Base-by-base conservation (phyloP, 768 basidiomycete genomes). In the Hirschioporus abietinus region DNA sequence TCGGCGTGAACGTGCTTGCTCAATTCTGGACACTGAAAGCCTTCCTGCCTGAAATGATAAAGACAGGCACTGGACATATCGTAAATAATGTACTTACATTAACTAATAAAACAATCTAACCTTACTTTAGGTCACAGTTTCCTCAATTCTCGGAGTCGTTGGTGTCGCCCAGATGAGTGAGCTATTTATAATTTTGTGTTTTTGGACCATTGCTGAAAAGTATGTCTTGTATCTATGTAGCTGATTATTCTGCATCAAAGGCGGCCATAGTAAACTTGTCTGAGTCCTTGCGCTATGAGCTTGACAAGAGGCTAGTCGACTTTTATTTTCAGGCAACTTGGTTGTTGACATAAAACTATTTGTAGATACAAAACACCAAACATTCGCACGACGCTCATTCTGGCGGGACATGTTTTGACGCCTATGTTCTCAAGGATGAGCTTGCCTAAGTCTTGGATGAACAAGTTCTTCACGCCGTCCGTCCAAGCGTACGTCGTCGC, bases 1-100 rank as follows among this genome's bases (percentile, higher is more conserved):
- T 97, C 71, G 87, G 87, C 17, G 90, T 94, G 64, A 99, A 99
- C 74, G 88, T 89, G 4, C 76, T 97, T 0, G 84, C 92, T 20
- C 93, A 97, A 74, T 99, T 93, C 76, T 97, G 93, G 91, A 91
- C 87, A 3, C 76, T 97, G 68, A 95, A 96, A 72, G 91, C 92
- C 0, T 99, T 99, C 83, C 81, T 99, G 26, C 97, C 97, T 7
- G 82, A 83, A 30, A 90, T 99, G 87, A 81, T 99, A 64, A 85
- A 84, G 72, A 79, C 79, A 42, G 91, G 91, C 63, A 77, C 78
- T 1, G 97, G 97, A 0, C 97, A 99, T 73, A 87, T 99, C 67
- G 93, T 92, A 75, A 61, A 88, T 79, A 23, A n/a, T 52, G 35
- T 25, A 36, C 25, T 35, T 30, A 9, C 57, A 34, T 34, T 10